Evolutionary conservation across 1,139 yeast species (phyloP).

Genomic region (Diutina sp.): DNA sequence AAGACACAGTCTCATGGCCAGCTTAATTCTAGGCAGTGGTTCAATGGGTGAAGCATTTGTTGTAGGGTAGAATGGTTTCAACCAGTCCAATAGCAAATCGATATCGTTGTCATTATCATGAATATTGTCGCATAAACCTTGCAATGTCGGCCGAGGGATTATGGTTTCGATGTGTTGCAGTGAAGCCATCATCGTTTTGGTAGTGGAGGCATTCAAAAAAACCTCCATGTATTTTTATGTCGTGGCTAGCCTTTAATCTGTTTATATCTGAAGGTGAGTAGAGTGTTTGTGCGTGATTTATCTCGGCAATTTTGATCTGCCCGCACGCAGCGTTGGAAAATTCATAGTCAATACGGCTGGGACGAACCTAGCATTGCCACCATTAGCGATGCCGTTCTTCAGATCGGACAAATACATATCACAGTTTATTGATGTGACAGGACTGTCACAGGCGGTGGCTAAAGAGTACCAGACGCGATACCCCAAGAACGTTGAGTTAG

Average conservation of each 20-base stretch:
- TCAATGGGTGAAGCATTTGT: conserved; percentile 1
- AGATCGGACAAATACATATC: conserved; percentile 6
- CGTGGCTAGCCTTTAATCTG: not conserved
- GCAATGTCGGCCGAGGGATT: conserved; percentile 5
- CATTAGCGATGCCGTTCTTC: not conserved
- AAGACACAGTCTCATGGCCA: conserved; percentile 26
- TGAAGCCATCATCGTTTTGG: not conserved
- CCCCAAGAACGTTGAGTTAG: conserved; percentile 17
- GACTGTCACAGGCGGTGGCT: conserved; percentile 15
- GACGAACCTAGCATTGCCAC: not conserved
- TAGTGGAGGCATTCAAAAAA: not conserved
- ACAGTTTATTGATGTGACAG: conserved; percentile 21
- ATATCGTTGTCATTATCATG: conserved; percentile 31
- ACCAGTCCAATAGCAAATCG: conserved; percentile 25
- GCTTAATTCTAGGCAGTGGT: conserved; percentile 23
- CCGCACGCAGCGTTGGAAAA: not conserved
- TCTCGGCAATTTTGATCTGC: not conserved
- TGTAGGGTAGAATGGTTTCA: conserved; percentile 19
- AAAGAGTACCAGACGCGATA: conserved; percentile 13
- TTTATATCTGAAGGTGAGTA: not conserved
- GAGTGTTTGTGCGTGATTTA: not conserved
- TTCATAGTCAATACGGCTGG: not conserved
- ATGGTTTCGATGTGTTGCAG: conserved; percentile 3
- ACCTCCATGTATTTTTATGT: not conserved
- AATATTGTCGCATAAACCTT: conserved; percentile 5